A percentile compares a stretch with the other conserved stretches of the same genome.
Evolutionary conservation across 1,284 basidiomycete species (phyloP).

Genomic region (Heterobasidion parviporum): DNA sequence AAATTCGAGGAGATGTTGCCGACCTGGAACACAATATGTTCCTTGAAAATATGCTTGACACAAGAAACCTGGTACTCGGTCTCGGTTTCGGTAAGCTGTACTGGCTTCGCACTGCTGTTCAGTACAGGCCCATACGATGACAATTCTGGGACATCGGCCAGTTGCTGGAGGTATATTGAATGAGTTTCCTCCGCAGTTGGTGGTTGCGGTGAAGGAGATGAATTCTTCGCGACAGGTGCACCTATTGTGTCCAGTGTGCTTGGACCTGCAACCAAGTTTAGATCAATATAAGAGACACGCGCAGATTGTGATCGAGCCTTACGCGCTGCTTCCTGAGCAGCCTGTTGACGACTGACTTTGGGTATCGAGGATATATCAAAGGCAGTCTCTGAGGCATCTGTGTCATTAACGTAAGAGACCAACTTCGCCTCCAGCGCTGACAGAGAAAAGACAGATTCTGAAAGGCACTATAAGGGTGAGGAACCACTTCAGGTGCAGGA

Average conservation of each 20-base stretch:
- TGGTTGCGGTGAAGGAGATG: constrained; percentile 56
- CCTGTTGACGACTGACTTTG: constrained; percentile 86
- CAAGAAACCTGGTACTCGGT: constrained; percentile 97
- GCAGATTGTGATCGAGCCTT: constrained; percentile 22
- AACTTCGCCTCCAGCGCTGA: constrained; percentile 82
- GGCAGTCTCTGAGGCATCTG: constrained; percentile 54
- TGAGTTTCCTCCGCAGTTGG: constrained; percentile 77
- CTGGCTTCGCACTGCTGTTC: constrained; percentile 77
- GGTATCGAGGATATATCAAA: constrained; percentile 82
- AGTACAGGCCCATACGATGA: constrained; percentile 81
- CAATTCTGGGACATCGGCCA: constrained; percentile 84
- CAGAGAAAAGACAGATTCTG: constrained; percentile 89
- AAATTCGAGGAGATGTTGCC: constrained; percentile 9
- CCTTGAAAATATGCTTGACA: constrained; percentile 95
- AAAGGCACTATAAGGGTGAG: constrained; percentile 3
- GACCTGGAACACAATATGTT: constrained; percentile 95
- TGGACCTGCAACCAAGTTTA: constrained; percentile 43
- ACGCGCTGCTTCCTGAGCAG: constrained; percentile 81
- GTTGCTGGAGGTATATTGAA: constrained; percentile 81
- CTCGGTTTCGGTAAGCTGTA: constrained; percentile 91
- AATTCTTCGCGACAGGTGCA: constrained; percentile 54
- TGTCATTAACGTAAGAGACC: constrained; percentile 83
- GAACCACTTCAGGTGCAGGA: background rate
- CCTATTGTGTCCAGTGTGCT: constrained; percentile 79
- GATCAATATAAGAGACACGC: constrained; percentile 3